Percentiles rank a stretch among this genome's conserved stretches.
phyloP scores from a whole-genome alignment of 805 yeast species.

The Wickerhamomyces alni region DNA sequence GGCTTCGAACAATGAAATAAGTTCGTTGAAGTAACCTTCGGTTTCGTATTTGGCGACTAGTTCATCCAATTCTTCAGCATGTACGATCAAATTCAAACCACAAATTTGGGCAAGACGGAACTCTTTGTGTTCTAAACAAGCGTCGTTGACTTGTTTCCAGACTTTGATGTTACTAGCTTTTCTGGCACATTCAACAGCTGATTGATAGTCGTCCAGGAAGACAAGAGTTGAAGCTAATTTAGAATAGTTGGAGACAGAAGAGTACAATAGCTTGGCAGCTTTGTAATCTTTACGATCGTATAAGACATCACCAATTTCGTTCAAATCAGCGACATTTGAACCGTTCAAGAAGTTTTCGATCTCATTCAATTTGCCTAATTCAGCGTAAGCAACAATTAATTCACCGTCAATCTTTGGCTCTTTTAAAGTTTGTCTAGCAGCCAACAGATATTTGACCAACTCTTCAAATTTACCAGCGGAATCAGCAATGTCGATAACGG shows the following conservation, averaged over 20 bases:
- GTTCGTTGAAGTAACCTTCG: conserved; percentile 87
- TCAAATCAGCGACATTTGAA: conserved; percentile 90
- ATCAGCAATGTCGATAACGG: conserved; percentile 90
- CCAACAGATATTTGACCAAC: conserved; percentile 72
- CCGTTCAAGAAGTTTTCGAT: conserved; percentile 80
- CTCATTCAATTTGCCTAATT: conserved; percentile 65
- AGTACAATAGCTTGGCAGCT: conserved; percentile 86
- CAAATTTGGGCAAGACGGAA: conserved; percentile 97
- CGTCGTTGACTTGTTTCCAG: conserved; percentile 97
- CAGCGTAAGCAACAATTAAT: conserved; percentile 80
- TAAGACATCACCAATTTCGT: conserved; percentile 86
- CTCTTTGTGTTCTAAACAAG: conserved; percentile 91
- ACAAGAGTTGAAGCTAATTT: conserved; percentile 96
- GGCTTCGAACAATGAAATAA: conserved; percentile 88
- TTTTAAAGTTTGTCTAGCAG: conserved; percentile 89
- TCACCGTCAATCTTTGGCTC: conserved; percentile 94
- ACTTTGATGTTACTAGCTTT: conserved; percentile 91
- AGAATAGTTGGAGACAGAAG: conserved; percentile 87
- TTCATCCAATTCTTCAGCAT: conserved; percentile 94
- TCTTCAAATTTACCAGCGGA: conserved; percentile 97
- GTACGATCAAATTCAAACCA: conserved; percentile 94
- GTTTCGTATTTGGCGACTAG: conserved; percentile 82
- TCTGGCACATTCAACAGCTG: conserved; percentile 98
- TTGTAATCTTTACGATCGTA: conserved; percentile 76
- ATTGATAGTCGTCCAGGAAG: conserved; percentile 84